Conservation (phyloP, 2,329 filamentous ascomycete species). For the Monilinia vaccinii-corymbosi region DNA sequence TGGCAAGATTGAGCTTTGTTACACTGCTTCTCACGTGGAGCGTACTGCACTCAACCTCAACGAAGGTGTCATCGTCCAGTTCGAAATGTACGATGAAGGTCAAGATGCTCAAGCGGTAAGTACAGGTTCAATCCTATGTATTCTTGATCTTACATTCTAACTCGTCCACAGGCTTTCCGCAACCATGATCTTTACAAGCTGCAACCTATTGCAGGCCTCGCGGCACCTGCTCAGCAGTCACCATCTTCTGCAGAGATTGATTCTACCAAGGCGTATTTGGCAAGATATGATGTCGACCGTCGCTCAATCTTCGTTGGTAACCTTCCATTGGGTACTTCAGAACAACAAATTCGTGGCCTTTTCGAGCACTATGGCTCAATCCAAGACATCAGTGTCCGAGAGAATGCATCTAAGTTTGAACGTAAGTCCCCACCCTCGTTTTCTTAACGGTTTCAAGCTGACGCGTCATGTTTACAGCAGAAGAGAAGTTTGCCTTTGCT, state of each 20-base stretch:
- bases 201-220: conserved; percentile 30
- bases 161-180: conserved; percentile 22
- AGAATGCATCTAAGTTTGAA: conserved; percentile 25
- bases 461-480: conserved; percentile 17
- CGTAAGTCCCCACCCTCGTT: conserved; percentile 15
- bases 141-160: background rate
- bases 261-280: conserved; percentile 22
- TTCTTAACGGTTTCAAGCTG: conserved; percentile 8
- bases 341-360: conserved; percentile 32
- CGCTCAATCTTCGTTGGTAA: conserved; percentile 41
- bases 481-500: conserved; percentile 28
- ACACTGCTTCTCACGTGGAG: conserved; percentile 20
- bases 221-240: conserved; percentile 12
- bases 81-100: conserved; percentile 40
- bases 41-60: conserved; percentile 24
- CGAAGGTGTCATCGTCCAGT: conserved; percentile 39
- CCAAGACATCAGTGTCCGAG: conserved; percentile 28
- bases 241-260: conserved; percentile 5
- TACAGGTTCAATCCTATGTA: conserved; percentile 2
- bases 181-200: conserved; percentile 27
- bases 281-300: conserved; percentile 35
- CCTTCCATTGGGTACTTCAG: conserved; percentile 33
- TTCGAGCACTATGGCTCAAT: conserved; percentile 35
- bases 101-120: conserved; percentile 42
- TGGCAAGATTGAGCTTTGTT: conserved; percentile 34